Evolutionary conservation across 345 rosid genomes (phyloP).

Genomic region (Eutrema heterophyllum): DNA sequence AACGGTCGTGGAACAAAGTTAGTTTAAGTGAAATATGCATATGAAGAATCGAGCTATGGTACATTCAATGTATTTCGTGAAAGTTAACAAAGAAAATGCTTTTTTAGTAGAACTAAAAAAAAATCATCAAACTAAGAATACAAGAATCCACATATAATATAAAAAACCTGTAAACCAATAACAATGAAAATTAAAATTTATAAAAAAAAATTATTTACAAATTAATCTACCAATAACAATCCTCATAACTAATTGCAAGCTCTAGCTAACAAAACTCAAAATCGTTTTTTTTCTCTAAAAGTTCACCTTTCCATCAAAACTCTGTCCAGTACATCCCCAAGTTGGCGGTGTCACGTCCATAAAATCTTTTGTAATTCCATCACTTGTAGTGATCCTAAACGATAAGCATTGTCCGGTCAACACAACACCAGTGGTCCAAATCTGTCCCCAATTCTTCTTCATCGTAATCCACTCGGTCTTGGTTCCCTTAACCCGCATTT

Average conservation of each 20-base stretch:
- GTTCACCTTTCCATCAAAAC: slow-evolving; percentile 16
- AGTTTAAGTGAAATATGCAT: too few relatives aligned
- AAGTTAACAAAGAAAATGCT: too few relatives aligned
- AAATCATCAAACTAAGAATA: too few relatives aligned
- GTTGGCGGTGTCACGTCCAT: background rate
- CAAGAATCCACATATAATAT: too few relatives aligned
- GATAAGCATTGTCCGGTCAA: background rate
- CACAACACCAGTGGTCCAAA: slow-evolving; percentile 2
- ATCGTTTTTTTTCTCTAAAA: background rate
- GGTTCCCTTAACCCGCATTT: background rate
- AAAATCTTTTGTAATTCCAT: background rate
- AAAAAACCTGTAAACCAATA: too few relatives aligned
- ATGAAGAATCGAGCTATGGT: too few relatives aligned
- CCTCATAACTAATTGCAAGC: background rate
- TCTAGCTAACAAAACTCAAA: background rate
- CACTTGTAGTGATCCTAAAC: background rate
- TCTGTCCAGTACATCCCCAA: slow-evolving; percentile 22
- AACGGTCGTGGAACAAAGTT: too few relatives aligned
- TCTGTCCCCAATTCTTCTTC: slow-evolving; percentile 8
- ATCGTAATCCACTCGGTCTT: background rate
- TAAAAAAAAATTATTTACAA: too few relatives aligned
- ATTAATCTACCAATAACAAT: background rate
- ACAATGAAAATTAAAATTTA: too few relatives aligned
- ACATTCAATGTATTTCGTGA: too few relatives aligned
- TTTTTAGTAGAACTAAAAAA: too few relatives aligned